Evolutionary conservation across 495 filamentous ascomycete species (phyloP).

Genomic region (Annulohypoxylon nitens): DNA sequence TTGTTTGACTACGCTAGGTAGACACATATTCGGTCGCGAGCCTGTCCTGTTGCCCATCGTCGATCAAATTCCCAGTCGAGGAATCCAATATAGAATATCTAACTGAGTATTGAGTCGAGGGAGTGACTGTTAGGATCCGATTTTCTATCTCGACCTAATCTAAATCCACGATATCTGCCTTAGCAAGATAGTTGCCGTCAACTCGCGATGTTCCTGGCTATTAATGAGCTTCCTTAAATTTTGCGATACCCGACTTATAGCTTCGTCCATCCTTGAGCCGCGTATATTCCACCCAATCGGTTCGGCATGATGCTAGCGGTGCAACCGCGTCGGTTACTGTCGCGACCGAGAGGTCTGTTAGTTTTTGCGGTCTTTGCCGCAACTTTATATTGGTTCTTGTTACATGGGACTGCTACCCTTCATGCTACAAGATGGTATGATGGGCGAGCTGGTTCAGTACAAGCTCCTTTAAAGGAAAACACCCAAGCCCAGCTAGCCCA

Average conservation of each 20-base stretch:
- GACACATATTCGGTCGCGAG: conserved; percentile 6
- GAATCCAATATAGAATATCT: conserved; percentile 27
- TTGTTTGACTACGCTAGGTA: not conserved
- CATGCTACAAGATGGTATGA: conserved; percentile 32
- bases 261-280: conserved; percentile 5
- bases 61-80: conserved; percentile 36
- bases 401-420: conserved; percentile 35
- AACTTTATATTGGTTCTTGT: conserved; percentile 51
- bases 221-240: conserved; percentile 26
- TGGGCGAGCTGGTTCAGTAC: conserved; percentile 28
- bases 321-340: conserved; percentile 64
- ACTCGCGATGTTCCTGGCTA: conserved; percentile 35
- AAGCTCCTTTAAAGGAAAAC: conserved; percentile 24
- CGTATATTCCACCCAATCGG: conserved; percentile 17
- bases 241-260: conserved; percentile 36
- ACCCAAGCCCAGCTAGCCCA: not conserved
- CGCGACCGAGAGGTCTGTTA: conserved; percentile 58
- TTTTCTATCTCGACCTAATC: conserved; percentile 5
- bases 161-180: conserved; percentile 9
- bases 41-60: not conserved
- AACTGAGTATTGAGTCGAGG: conserved; percentile 11
- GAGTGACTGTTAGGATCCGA: conserved; percentile 7
- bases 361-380: conserved; percentile 48
- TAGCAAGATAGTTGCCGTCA: conserved; percentile 5
- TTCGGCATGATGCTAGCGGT: conserved; percentile 51